Base-by-base conservation (phyloP, 2,329 filamentous ascomycete genomes). In the Aspergillus fructus region DNA sequence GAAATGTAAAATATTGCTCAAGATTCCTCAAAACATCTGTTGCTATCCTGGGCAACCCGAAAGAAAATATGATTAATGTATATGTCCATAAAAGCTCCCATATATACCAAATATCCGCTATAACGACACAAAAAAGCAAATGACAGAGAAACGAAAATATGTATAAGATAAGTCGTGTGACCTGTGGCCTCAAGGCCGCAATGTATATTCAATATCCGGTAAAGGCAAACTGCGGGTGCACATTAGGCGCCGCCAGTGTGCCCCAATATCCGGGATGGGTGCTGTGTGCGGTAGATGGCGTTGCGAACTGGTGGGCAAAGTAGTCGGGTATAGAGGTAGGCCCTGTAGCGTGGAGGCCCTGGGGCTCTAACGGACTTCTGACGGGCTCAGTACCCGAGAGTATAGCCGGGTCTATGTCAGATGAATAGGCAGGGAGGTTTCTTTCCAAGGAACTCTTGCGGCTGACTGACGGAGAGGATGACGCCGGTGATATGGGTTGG, bases 401-500 rank as follows among this genome's bases (percentile, higher is more conserved):
- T 40, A 64, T 58, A 8, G 59, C 56, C 9, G 61, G 54, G 30
- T 54, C 48, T 24, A 65, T 52, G 6, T 60, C 60, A 1, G 61
- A 50, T 6, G 59, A 62, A 21, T 64, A 63, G 11, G 53, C 54
- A n/a, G 62, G 50, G 12, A 64, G 9, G 15, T 53, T 53, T 12
- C 59, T 62, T 46, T 64, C 62, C 43, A 64, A 45, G 19, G 64
- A 64, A 23, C 57, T 60, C 30, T 61, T 61, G 15, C 62, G 61
- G 49, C 62, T 64, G 34, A 58, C 55, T 4, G 58, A 30, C 27
- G 27, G 59, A 1, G 55, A 60, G 11, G 59, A 55, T 7, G 61
- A 61, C 5, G 42, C 55, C n/a, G 64, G 64, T 27, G 64, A 64
- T 30, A 62, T 49, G 49, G 61, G 56, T 23, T 54, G 56, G 17